Base-by-base conservation (phyloP, 768 basidiomycete genomes). In the Rubroboletus satanas region DNA sequence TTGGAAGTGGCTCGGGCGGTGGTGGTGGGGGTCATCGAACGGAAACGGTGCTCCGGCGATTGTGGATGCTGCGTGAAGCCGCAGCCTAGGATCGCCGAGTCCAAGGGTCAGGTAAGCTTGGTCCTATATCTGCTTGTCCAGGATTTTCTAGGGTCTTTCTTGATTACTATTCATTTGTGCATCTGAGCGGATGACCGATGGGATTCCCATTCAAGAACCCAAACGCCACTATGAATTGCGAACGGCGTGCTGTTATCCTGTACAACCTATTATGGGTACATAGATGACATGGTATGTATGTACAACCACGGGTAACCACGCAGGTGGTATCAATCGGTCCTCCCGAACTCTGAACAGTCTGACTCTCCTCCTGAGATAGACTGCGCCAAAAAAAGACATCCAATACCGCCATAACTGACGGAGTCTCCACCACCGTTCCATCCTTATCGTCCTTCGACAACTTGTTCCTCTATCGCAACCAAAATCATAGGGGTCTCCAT, bases 1-100 rank as follows among this genome's bases (percentile, higher is more conserved):
- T 17, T 87, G 82, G 81, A 77, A 74, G 21, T 85, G 80, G 84
- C 84, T 67, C 3, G 59, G 83, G 78, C 72, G 70, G 15, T 57
- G 59, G 58, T 60, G 59, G 56, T 49, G 56, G 51, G 56, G 57
- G 8, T 45, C 43, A 42, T 47, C 56, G 9, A 58, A 55, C 23
- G 52, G 58, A 51, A 56, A 58, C 2, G 35, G 58, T 12, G 4
- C 14, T 7, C 23, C 53, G 29, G 29, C 58, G 7, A n/a, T 51
- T 10, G 35, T 45, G n/a, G 58, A 66, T 18, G 18, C 53, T 23
- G 59, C 57, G 5, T 70, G 49, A 71, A 17, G 29, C 39, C 35
- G 10, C 21, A 17, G 5, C 26, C 11, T 11, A n/a, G 32, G 12
- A 14, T 17, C n/a, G 6, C n/a, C n/a, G 3, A n/a, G 33, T 9